Base-by-base conservation (phyloP, 1,284 basidiomycete species). In the Stygiomarasmius scandens region DNA sequence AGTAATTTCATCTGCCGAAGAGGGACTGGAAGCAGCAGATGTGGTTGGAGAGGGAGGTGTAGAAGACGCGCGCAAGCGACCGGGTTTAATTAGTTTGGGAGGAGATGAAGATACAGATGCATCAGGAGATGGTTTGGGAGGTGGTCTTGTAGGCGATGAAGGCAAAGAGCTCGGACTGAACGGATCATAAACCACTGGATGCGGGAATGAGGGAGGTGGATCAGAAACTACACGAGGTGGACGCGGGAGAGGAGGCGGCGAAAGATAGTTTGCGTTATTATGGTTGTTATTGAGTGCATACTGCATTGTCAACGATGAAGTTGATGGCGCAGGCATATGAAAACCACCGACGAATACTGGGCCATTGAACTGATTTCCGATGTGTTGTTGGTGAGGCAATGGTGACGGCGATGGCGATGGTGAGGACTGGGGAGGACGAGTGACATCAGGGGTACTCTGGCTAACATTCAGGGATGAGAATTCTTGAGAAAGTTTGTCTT, bases 271-370 rank as follows among this genome's bases (percentile, higher is more conserved):
- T n/a, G 16, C 4, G 14, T n/a, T 5, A 41, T 41, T 41, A n/a
- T 41, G 5, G 38, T 8, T 4, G 16, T 41, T 41, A 41, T 34
- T 34, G 32, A 84, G 71, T 6, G 88, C 87, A 63, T 83, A 76
- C 58, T 83, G 80, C 86, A 87, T 84, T 3, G 87, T 87, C 61
- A 78, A 69, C 8, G 86, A 89, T 16, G 38, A 9, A 16, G 38
- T 41, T 4, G 38, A 41, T n/a, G 38, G 38, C 16, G 38, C 38
- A 19, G 38, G 38, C 38, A 41, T 41, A 41, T 41, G 38, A 16
- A 41, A 41, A 12, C 38, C 38, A 19, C 38, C 38, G 38, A 41
- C 16, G n/a, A 41, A 41, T 16, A 16, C 16, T 41, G 6, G 38
- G 38, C 38, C 38, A 41, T 41, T 41, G 38, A 41, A 41, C 8